Evolutionary conservation across 2,329 filamentous ascomycete species (phyloP).

Genomic region (Metarhizium guizhouense): DNA sequence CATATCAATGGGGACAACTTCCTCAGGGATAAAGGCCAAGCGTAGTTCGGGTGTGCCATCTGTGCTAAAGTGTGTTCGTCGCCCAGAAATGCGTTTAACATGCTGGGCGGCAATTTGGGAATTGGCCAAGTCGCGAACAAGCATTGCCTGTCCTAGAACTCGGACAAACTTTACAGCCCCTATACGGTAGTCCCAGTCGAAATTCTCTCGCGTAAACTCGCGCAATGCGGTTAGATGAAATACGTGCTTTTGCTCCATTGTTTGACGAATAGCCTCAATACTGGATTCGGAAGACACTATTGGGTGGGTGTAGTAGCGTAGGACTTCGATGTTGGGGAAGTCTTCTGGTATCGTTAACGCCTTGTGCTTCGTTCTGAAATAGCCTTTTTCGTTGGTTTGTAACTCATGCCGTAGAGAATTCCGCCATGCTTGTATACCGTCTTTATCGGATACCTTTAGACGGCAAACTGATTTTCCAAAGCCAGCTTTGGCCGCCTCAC

Average conservation of each 20-base stretch:
- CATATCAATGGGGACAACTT: slow-evolving; percentile 71
- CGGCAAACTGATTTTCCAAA: slow-evolving; percentile 71
- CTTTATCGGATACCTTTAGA: slow-evolving; percentile 49
- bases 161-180: slow-evolving; percentile 81
- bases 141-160: slow-evolving; percentile 66
- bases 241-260: slow-evolving; percentile 13
- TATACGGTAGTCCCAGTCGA: slow-evolving; percentile 73
- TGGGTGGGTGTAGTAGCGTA: slow-evolving; percentile 83
- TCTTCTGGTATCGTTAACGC: slow-evolving; percentile 65
- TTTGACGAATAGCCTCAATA: slow-evolving; percentile 17
- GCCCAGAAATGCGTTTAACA: slow-evolving; percentile 58
- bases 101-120: slow-evolving; percentile 27
- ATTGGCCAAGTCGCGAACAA: slow-evolving; percentile 48
- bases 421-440: slow-evolving; percentile 60
- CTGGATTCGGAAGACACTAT: slow-evolving; percentile 61
- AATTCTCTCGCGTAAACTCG: slow-evolving; percentile 66
- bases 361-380: slow-evolving; percentile 70
- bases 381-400: slow-evolving; percentile 70
- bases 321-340: slow-evolving; percentile 71
- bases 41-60: slow-evolving; percentile 72
- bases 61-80: slow-evolving; percentile 61
- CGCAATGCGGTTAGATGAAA: slow-evolving; percentile 46
- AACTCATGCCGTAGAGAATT: slow-evolving; percentile 66
- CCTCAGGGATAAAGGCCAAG: slow-evolving; percentile 65
- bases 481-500: slow-evolving; percentile 80